A percentile compares a stretch with the other conserved stretches of the same genome.
These are phyloP conservation scores for Conoideocrella luteorostrata DNA, from an alignment of 2,329 filamentous ascomycete genomes.

Conservation along the genomic window DNA sequence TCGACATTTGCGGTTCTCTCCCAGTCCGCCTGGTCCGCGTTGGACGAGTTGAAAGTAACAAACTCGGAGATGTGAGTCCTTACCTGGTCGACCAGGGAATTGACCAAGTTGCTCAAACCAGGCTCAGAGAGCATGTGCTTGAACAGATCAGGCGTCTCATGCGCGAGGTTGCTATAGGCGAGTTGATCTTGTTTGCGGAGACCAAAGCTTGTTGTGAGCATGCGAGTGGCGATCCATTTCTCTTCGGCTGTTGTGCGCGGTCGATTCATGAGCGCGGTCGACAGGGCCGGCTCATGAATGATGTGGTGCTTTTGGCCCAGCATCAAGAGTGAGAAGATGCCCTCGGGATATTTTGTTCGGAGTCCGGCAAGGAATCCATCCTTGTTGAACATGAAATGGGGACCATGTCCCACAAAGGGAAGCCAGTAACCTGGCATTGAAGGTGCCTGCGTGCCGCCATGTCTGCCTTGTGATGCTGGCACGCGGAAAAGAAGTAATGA, in stretches of 20 bases:
- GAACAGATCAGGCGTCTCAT: conserved; percentile 21
- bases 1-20: conserved; percentile 27
- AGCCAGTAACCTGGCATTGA: conserved; percentile 28
- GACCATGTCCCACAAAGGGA: conserved; percentile 29
- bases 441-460: conserved; percentile 13
- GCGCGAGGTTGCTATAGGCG: conserved; percentile 23
- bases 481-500: conserved; percentile 24
- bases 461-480: conserved; percentile 22
- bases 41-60: conserved; percentile 31
- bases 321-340: conserved; percentile 29
- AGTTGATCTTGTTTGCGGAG: conserved; percentile 21
- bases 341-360: conserved; percentile 24
- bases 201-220: conserved; percentile 28
- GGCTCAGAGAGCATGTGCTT: conserved; percentile 20
- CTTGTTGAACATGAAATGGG: conserved; percentile 23
- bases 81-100: conserved; percentile 16
- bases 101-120: conserved; percentile 17
- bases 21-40: conserved; percentile 33
- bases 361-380: conserved; percentile 24
- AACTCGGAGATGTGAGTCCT: conserved; percentile 26
- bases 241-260: conserved; percentile 19
- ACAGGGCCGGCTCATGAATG: conserved; percentile 25
- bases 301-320: conserved; percentile 27
- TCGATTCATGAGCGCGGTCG: conserved; percentile 21
- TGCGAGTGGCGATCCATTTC: conserved; percentile 15